Conservation (phyloP, 108 stramenopile genomes). For the Mediolabrus comicus region DNA sequence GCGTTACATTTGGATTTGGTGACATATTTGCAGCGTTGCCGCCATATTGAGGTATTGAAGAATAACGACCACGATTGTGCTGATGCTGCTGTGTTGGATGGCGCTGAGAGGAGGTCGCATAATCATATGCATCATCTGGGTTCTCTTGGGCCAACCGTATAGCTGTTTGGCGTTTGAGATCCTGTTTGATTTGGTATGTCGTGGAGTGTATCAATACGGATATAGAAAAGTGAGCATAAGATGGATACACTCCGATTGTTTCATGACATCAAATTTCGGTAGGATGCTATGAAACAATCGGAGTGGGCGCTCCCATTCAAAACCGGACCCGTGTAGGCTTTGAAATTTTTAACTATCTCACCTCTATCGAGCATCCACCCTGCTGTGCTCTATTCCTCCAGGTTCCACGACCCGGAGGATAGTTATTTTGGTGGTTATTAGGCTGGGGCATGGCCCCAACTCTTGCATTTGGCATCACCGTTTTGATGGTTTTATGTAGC, state of each 20-base stretch:
- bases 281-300: neutral
- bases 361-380: conserved; percentile 83
- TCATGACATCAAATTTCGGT: neutral
- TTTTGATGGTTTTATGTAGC: neutral
- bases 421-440: neutral
- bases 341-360: too few species aligned
- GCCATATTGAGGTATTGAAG: neutral
- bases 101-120: neutral
- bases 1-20: conserved; percentile 1
- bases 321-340: too few species aligned
- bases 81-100: neutral
- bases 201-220: neutral
- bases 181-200: conserved; percentile 26
- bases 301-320: too few species aligned
- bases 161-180: conserved; percentile 74
- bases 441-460: conserved; percentile 80
- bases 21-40: too few species aligned
- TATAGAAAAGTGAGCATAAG: conserved; percentile 11
- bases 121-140: conserved; percentile 19
- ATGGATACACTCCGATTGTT: neutral
- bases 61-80: conserved; percentile 1
- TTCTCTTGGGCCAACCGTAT: conserved; percentile 54
- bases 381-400: conserved; percentile 25
- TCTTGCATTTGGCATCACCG: conserved; percentile 32
- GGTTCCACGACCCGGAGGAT: conserved; percentile 17